Conservation (phyloP, 176 grass and related monocot genomes). For the Oryza officinalis region DNA sequence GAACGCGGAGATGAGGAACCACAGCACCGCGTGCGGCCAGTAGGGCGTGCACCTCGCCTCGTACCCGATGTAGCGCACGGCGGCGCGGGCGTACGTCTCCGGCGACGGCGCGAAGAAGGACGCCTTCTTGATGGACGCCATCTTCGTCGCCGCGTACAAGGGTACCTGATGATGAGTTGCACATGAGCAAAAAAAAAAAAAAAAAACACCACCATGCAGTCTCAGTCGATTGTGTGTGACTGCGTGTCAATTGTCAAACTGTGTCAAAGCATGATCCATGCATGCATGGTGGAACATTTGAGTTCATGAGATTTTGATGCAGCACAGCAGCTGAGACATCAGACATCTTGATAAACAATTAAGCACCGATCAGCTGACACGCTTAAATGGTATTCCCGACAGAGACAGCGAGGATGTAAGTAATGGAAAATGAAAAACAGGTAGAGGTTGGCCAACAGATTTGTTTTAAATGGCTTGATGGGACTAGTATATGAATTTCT, state of each 20-base stretch:
- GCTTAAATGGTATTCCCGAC: neutral
- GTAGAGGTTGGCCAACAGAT: neutral
- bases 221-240: neutral
- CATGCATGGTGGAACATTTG: neutral
- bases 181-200: neutral
- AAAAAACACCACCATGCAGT: neutral
- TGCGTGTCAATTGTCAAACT: too few relatives aligned
- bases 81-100: conserved; percentile 54
- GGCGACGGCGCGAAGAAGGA: conserved; percentile 62
- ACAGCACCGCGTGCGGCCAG: conserved; percentile 66
- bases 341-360: neutral
- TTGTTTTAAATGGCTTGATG: neutral
- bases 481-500: neutral
- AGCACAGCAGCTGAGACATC: neutral
- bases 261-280: too few relatives aligned
- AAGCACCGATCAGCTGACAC: neutral
- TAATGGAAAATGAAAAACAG: neutral
- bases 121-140: conserved; percentile 55
- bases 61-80: conserved; percentile 64
- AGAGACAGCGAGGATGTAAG: neutral
- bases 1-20: conserved; percentile 50
- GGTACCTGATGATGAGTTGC: conserved; percentile 43
- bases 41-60: conserved; percentile 68
- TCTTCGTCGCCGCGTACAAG: conserved; percentile 75
- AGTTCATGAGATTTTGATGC: neutral